These are phyloP conservation scores for Colletotrichum tanaceti DNA, from an alignment of 2,329 filamentous ascomycete species.

Conservation along the genomic window DNA sequence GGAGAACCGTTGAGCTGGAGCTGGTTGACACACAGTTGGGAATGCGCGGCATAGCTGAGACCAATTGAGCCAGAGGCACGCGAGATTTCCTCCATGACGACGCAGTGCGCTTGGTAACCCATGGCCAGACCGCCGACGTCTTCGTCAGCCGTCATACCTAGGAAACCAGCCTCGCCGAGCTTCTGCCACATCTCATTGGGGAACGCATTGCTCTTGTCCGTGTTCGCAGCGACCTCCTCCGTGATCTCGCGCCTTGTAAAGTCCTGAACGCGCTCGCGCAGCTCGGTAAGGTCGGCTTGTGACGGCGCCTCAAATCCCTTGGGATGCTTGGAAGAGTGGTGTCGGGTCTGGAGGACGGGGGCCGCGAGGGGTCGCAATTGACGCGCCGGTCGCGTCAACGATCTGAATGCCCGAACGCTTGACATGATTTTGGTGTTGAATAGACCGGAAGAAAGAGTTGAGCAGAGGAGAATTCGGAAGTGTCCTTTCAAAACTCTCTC, in stretches of 20 bases:
- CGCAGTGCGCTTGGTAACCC: slow-evolving; percentile 96
- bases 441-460: neutral
- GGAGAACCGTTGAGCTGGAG: slow-evolving; percentile 86
- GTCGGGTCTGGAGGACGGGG: slow-evolving; percentile 53
- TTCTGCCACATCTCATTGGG: slow-evolving; percentile 93
- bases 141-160: slow-evolving; percentile 94
- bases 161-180: slow-evolving; percentile 88
- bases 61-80: slow-evolving; percentile 86
- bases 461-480: slow-evolving; percentile 19
- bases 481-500: slow-evolving; percentile 1
- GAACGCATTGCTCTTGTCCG: slow-evolving; percentile 90
- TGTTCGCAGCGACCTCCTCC: slow-evolving; percentile 81
- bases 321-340: slow-evolving; percentile 70
- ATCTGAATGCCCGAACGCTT: slow-evolving; percentile 53
- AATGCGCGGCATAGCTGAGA: slow-evolving; percentile 94
- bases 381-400: slow-evolving; percentile 50
- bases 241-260: slow-evolving; percentile 90
- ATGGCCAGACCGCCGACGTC: slow-evolving; percentile 89
- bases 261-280: slow-evolving; percentile 86
- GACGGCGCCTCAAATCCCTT: slow-evolving; percentile 75
- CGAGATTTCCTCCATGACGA: slow-evolving; percentile 95
- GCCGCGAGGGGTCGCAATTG: slow-evolving; percentile 47
- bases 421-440: slow-evolving; percentile 49
- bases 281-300: slow-evolving; percentile 78
- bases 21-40: slow-evolving; percentile 96